Evolutionary conservation across 2,329 filamentous ascomycete species (phyloP).

Genomic region (Penicillium sp.): DNA sequence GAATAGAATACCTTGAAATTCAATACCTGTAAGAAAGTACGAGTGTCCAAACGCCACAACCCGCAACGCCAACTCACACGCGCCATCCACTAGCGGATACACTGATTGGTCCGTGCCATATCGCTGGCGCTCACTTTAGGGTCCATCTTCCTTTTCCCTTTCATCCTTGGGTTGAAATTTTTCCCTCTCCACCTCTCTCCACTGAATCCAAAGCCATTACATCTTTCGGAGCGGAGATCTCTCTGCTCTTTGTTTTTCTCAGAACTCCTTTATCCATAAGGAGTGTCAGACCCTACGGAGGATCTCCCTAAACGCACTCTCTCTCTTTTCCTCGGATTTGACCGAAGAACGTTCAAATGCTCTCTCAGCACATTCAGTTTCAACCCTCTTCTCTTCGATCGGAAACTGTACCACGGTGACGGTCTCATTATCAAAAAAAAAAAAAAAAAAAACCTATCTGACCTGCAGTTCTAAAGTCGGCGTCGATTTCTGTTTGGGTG

Average conservation of each 20-base stretch:
- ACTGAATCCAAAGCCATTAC: constrained; percentile 9
- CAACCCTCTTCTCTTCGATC: constrained; percentile 43
- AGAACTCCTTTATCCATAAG: background rate
- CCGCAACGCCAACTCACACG: constrained; percentile 12
- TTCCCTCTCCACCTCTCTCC: constrained; percentile 19
- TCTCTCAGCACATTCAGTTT: constrained; percentile 40
- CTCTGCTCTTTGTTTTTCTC: constrained; percentile 9
- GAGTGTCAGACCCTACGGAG: constrained; percentile 1
- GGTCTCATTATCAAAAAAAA: constrained; percentile 32
- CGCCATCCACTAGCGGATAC: constrained; percentile 4
- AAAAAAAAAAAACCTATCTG: constrained; percentile 20
- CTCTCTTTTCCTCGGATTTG: constrained; percentile 21
- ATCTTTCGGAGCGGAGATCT: constrained; percentile 9
- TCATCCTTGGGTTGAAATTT: constrained; percentile 18
- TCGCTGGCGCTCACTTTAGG: constrained; percentile 6
- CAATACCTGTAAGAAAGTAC: constrained; percentile 13
- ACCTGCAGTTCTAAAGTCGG: constrained; percentile 26
- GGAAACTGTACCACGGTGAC: constrained; percentile 46
- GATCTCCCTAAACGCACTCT: constrained; percentile 9
- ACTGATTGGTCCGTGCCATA: constrained; percentile 10
- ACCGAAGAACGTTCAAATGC: constrained; percentile 46
- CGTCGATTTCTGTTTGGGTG: constrained; percentile 36
- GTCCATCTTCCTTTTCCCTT: constrained; percentile 11
- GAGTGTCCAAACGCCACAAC: constrained; percentile 9
- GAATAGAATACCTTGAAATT: constrained; percentile 13